Percentiles rank a stretch among this genome's conserved stretches.
These are phyloP conservation scores for Cryptosporidium sp. DNA, from an alignment of 169 alveolate genomes.

Conservation along the genomic window DNA sequence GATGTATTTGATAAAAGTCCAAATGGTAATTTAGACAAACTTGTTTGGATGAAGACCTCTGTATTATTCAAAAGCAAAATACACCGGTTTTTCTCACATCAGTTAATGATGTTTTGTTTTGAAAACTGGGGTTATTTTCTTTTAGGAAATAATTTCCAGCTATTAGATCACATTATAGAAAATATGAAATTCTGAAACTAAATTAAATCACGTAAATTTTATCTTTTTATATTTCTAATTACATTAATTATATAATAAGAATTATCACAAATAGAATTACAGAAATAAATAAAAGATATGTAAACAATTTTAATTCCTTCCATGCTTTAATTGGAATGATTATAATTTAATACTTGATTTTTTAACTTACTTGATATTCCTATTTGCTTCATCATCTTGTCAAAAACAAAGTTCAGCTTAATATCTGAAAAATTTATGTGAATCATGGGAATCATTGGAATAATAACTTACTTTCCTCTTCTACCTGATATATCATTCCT, in stretches of 20 bases:
- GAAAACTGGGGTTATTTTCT: conserved; percentile 72
- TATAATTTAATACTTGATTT: background rate
- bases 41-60: conserved; percentile 68
- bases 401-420: conserved; percentile 12
- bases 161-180: conserved; percentile 60
- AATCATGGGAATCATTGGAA: background rate
- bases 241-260: conserved; percentile 8
- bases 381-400: conserved; percentile 24
- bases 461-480: conserved; percentile 48
- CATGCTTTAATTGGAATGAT: conserved; percentile 26
- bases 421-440: background rate
- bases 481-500: conserved; percentile 3
- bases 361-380: conserved; percentile 71
- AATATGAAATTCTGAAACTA: conserved; percentile 50
- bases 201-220: background rate
- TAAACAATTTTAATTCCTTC: conserved; percentile 54
- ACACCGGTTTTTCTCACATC: conserved; percentile 58
- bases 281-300: conserved; percentile 17
- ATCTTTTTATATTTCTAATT: background rate
- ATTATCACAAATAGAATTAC: conserved; percentile 15
- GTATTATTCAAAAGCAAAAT: conserved; percentile 49
- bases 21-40: conserved; percentile 58
- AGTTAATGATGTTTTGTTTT: conserved; percentile 72
- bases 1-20: background rate
- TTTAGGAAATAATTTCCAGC: conserved; percentile 66